These are phyloP conservation scores for Penicillium hesseltinei DNA, from an alignment of 2,329 filamentous ascomycete species.

Conservation along the genomic window DNA sequence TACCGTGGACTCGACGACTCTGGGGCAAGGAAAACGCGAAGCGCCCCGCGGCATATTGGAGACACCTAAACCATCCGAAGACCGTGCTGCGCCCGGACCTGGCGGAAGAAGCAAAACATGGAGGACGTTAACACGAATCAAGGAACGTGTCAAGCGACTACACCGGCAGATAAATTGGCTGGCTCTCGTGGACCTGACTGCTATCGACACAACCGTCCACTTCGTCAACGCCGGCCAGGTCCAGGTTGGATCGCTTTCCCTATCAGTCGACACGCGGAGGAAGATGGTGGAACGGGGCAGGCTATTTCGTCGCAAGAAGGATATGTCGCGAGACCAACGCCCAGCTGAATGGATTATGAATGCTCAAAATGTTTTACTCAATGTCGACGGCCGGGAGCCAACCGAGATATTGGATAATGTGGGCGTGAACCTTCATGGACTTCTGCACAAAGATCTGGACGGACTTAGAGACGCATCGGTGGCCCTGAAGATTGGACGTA, in stretches of 20 bases:
- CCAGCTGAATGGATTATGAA: conserved; percentile 95
- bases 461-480: conserved; percentile 88
- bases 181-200: conserved; percentile 82
- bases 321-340: conserved; percentile 60
- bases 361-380: conserved; percentile 82
- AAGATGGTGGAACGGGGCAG: conserved; percentile 90
- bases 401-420: conserved; percentile 86
- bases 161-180: conserved; percentile 88
- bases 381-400: conserved; percentile 76
- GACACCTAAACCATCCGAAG: conserved; percentile 26
- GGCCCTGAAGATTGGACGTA: conserved; percentile 81
- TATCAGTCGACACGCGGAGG: conserved; percentile 84
- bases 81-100: conserved; percentile 16
- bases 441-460: conserved; percentile 79
- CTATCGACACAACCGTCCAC: conserved; percentile 73
- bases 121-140: conserved; percentile 72
- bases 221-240: conserved; percentile 79
- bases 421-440: conserved; percentile 85
- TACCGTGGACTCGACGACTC: conserved; percentile 71
- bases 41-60: conserved; percentile 21
- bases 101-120: conserved; percentile 67
- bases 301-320: conserved; percentile 77
- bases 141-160: conserved; percentile 81
- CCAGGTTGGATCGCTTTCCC: conserved; percentile 77
- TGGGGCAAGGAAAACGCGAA: conserved; percentile 41